phyloP scores from a whole-genome alignment of 305 asterid species.

The Solanum hybrid region DNA sequence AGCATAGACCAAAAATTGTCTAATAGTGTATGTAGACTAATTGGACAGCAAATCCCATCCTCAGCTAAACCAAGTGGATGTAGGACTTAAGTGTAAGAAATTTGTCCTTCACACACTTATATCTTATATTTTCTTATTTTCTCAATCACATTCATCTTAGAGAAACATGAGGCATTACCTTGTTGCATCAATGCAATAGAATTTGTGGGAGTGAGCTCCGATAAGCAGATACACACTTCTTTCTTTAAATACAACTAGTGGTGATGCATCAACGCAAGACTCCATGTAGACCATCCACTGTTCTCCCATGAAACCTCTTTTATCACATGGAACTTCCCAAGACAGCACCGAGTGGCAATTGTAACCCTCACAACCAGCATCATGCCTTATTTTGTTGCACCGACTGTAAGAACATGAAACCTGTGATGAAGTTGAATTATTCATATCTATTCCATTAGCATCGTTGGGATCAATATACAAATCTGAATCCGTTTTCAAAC shows the following conservation, averaged over 20 bases:
- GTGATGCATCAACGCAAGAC: conserved; percentile 97
- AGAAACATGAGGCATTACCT: conserved; percentile 28
- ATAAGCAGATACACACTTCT: conserved; percentile 45
- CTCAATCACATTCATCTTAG: neutral
- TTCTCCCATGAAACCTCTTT: conserved; percentile 42
- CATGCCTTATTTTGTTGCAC: conserved; percentile 60
- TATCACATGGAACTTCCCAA: conserved; percentile 29
- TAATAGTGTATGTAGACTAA: conserved; percentile 5
- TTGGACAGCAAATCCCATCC: neutral
- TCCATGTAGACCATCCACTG: conserved; percentile 66
- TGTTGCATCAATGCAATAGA: conserved; percentile 58
- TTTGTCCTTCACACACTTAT: neutral
- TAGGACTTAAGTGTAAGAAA: neutral
- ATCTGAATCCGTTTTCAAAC: conserved; percentile 33
- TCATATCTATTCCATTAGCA: conserved; percentile 19
- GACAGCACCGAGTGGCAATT: conserved; percentile 24
- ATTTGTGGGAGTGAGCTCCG: conserved; percentile 85
- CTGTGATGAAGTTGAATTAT: conserved; percentile 22
- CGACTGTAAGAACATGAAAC: conserved; percentile 60
- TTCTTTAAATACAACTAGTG: conserved; percentile 63
- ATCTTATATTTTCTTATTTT: neutral
- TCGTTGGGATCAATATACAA: conserved; percentile 13
- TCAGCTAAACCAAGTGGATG: neutral
- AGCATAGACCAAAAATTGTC: neutral
- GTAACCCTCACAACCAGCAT: conserved; percentile 32